phyloP scores from a whole-genome alignment of 306 rosid genomes.

The Crotalaria pallida region DNA sequence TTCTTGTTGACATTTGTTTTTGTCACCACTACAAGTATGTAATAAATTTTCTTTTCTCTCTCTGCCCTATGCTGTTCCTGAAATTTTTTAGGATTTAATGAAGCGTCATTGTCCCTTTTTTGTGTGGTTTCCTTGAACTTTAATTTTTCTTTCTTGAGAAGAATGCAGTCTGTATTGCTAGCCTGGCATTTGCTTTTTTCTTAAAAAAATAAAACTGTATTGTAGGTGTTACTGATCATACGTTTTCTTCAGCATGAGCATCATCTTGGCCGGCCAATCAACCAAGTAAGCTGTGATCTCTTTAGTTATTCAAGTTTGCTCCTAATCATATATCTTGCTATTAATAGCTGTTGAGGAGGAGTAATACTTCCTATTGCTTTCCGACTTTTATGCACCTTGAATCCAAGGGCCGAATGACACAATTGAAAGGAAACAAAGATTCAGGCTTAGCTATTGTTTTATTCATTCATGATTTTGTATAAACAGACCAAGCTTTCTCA shows the following conservation, averaged over 20 bases:
- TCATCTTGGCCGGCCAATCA: constrained; percentile 91
- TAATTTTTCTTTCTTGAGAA: constrained; percentile 1
- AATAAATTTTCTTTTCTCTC: neutral
- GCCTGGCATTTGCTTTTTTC: neutral
- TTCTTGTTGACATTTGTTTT: neutral
- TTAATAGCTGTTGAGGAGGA: neutral
- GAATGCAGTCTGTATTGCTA: neutral
- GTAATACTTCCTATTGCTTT: neutral
- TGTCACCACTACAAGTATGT: neutral
- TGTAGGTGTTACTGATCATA: constrained; percentile 72
- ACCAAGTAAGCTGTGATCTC: constrained; percentile 55
- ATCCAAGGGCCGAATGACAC: neutral
- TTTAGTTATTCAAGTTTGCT: constrained; percentile 7
- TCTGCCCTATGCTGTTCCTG: neutral
- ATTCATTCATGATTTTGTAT: neutral
- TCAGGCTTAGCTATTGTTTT: neutral
- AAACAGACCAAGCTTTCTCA: neutral
- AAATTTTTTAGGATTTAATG: neutral
- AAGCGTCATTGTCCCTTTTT: neutral
- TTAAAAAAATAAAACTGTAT: neutral
- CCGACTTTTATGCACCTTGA: constrained; percentile 10
- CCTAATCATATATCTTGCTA: neutral
- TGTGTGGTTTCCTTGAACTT: neutral
- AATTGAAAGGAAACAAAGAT: neutral
- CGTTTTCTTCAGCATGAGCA: constrained; percentile 98